Percentiles rank a stretch among this genome's conserved stretches.
phyloP scores from a whole-genome alignment of 1,139 yeast genomes.

The Diutina pseudorugosa region DNA sequence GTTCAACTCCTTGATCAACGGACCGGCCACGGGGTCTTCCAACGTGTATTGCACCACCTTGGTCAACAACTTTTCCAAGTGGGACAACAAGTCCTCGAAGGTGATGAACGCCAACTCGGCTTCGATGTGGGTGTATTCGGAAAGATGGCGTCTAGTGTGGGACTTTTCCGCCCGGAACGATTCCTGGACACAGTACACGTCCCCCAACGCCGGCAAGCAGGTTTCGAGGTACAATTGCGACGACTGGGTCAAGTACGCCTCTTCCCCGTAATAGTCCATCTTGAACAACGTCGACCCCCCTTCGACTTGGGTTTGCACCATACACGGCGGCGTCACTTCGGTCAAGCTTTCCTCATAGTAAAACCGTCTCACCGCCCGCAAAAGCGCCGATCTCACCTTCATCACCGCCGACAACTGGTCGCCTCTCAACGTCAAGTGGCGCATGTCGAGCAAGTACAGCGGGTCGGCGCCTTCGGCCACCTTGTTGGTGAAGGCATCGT shows the following conservation, averaged over 20 bases:
- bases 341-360: slow-evolving; percentile 62
- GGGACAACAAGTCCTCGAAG: slow-evolving; percentile 77
- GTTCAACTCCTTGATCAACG: slow-evolving; percentile 81
- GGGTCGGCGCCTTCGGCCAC: slow-evolving; percentile 93
- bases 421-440: slow-evolving; percentile 92
- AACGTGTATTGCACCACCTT: slow-evolving; percentile 61
- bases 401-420: slow-evolving; percentile 89
- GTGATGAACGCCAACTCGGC: slow-evolving; percentile 80
- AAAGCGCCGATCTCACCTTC: slow-evolving; percentile 82
- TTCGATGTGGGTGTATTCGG: slow-evolving; percentile 96
- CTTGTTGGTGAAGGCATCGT: slow-evolving; percentile 88
- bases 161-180: slow-evolving; percentile 99
- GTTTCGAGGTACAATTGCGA: slow-evolving; percentile 97
- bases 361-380: slow-evolving; percentile 64
- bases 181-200: slow-evolving; percentile 94
- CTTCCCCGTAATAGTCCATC: slow-evolving; percentile 92
- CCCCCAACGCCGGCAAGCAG: slow-evolving; percentile 90
- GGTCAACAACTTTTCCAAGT: slow-evolving; percentile 71
- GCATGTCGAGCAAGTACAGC: slow-evolving; percentile 79
- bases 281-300: slow-evolving; percentile 96
- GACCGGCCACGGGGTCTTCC: slow-evolving; percentile 87
- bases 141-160: slow-evolving; percentile 95
- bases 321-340: slow-evolving; percentile 98
- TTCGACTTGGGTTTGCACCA: slow-evolving; percentile 99
- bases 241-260: slow-evolving; percentile 92